Evolutionary conservation across 139 green algal genomes (phyloP).

Genomic region (Nannochloris sp.): DNA sequence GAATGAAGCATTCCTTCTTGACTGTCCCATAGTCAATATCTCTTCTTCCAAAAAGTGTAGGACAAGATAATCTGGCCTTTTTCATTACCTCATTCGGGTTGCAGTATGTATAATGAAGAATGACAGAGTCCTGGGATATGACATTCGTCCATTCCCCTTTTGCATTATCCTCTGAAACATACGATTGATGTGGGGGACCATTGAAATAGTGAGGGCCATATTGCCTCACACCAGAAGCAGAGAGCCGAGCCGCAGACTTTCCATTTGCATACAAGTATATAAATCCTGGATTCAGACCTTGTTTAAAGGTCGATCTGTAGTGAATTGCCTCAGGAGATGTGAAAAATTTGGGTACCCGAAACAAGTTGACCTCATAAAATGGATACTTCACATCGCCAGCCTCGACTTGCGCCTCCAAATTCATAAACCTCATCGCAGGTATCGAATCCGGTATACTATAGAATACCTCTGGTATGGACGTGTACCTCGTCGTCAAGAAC

Average conservation of each 20-base stretch:
- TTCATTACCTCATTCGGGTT: slow-evolving; percentile 17
- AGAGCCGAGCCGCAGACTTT: slow-evolving; percentile 42
- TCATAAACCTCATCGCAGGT: slow-evolving; percentile 39
- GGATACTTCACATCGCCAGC: slow-evolving; percentile 33
- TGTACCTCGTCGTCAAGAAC: slow-evolving; percentile 16
- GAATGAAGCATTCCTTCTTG: slow-evolving; percentile 31
- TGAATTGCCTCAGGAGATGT: slow-evolving; percentile 23
- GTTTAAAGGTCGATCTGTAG: slow-evolving; percentile 25
- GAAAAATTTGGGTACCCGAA: slow-evolving; percentile 48
- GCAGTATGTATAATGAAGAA: slow-evolving; percentile 35
- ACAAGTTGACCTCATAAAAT: slow-evolving; percentile 48
- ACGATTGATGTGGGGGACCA: slow-evolving; percentile 15
- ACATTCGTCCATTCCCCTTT: slow-evolving; percentile 13
- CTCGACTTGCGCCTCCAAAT: slow-evolving; percentile 44
- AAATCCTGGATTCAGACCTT: slow-evolving; percentile 25
- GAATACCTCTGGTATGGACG: slow-evolving; percentile 19
- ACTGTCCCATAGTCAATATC: not conserved
- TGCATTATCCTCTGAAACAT: slow-evolving; percentile 8
- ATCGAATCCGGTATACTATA: slow-evolving; percentile 5
- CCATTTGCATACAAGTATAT: slow-evolving; percentile 47
- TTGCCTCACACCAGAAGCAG: slow-evolving; percentile 9
- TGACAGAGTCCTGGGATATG: slow-evolving; percentile 16
- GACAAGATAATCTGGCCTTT: slow-evolving; percentile 30
- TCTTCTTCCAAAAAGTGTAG: slow-evolving; percentile 3
- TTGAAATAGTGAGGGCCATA: slow-evolving; percentile 30